phyloP scores from a whole-genome alignment of 2,329 filamentous ascomycete genomes.

The Ampelomyces quisqualis region DNA sequence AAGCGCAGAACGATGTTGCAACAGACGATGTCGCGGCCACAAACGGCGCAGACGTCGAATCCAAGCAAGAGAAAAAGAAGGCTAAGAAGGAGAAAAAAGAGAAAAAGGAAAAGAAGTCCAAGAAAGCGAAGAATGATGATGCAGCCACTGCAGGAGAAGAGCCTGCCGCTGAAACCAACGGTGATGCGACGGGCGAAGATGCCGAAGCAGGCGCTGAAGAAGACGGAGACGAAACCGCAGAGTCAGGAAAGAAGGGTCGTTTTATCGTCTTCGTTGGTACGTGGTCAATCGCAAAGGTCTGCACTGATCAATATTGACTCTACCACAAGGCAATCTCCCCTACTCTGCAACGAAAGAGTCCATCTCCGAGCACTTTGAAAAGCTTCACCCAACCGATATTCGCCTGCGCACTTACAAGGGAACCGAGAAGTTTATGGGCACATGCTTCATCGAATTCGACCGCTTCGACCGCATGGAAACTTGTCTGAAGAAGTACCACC shows the following conservation, averaged over 20 bases:
- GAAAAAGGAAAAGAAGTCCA: slow-evolving; percentile 23
- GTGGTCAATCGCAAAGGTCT: slow-evolving; percentile 19
- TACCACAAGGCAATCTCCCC: slow-evolving; percentile 77
- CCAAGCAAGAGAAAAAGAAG: slow-evolving; percentile 26
- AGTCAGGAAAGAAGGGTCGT: slow-evolving; percentile 50
- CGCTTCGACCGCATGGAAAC: slow-evolving; percentile 89
- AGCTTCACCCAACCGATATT: slow-evolving; percentile 68
- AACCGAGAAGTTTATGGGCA: slow-evolving; percentile 43
- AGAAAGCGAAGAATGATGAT: slow-evolving; percentile 15
- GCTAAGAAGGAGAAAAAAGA: slow-evolving; percentile 34
- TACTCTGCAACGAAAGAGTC: slow-evolving; percentile 72
- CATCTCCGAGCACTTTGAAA: slow-evolving; percentile 74
- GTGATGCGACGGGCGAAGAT: slow-evolving; percentile 14
- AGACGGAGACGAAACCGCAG: slow-evolving; percentile 20
- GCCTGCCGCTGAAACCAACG: slow-evolving; percentile 17
- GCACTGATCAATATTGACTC: no score
- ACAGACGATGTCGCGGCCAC: background rate
- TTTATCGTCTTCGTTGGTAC: slow-evolving; percentile 78
- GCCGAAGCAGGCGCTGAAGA: slow-evolving; percentile 18
- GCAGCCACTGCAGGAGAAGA: no score
- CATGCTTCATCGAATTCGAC: slow-evolving; percentile 75
- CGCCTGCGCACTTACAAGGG: slow-evolving; percentile 53
- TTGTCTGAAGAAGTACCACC: slow-evolving; percentile 86
- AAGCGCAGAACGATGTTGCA: slow-evolving; percentile 14
- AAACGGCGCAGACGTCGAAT: slow-evolving; percentile 10